Base-by-base conservation (phyloP, 331 rosid genomes). In the Erythrophleum ivorense region DNA sequence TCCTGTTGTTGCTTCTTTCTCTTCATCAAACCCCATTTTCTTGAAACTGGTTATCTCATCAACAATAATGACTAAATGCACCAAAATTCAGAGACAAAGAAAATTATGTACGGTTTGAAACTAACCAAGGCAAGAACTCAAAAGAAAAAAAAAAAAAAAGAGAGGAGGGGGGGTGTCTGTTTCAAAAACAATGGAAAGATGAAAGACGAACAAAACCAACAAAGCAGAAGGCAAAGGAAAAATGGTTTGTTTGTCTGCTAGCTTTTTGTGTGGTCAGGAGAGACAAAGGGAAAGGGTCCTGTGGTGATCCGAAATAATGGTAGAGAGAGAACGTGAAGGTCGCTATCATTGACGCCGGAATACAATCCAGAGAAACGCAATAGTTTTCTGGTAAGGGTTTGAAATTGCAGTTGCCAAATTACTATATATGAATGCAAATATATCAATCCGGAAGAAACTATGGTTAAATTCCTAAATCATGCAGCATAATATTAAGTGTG, bases 251-350 rank as follows among this genome's bases (percentile, higher is more conserved):
- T 67, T 81, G 78, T 31, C 11, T 31, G 66, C 15, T 24, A 4
- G 66, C 7, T 12, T 9, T 82, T 92, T 71, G 36, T 75, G 87
- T 78, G 93, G 87, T 71, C 24, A 49, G 3, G 13, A 21, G 7
- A 43, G 46, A 70, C 38, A 3, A 14, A 21, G 71, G 79, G 74
- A 84, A 82, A 79, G 40, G 64, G 85, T 87, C 84, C 0, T 87
- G 86, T 77, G 97, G 94, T 85, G 91, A 93, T 91, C 93, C 93
- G 91, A 82, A 93, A 86, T 85, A 60, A 18, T 46, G 77, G 60
- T 19, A 53, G 41, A 43, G 82, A 68, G 40, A 67, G 59, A 53
- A 16, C 7, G 24, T 53, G 7, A 48, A 16, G 59, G 71, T 66
- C 49, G 4, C n/a, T 33, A 45, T 49, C 75, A 7, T 21, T 15